These are phyloP conservation scores for Oryza meridionalis DNA, from an alignment of 176 grass and related monocot species.

Conservation along the genomic window DNA sequence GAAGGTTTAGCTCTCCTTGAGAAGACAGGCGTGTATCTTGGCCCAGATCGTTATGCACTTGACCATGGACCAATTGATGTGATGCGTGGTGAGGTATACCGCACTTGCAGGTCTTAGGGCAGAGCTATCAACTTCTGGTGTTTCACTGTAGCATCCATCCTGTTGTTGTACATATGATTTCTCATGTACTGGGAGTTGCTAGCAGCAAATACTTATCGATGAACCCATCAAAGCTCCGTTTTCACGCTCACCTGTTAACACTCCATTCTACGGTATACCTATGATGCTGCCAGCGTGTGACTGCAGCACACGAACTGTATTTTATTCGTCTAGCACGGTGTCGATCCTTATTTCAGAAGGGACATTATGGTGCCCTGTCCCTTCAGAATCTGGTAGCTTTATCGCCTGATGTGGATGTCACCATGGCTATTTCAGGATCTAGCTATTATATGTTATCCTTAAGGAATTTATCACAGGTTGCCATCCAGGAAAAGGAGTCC, in stretches of 20 bases:
- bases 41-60: conserved; percentile 74
- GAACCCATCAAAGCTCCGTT: neutral
- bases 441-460: conserved; percentile 40
- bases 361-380: conserved; percentile 37
- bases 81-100: conserved; percentile 89
- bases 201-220: neutral
- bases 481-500: conserved; percentile 8
- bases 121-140: neutral
- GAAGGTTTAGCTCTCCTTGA: conserved; percentile 68
- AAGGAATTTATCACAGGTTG: conserved; percentile 16
- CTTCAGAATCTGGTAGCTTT: conserved; percentile 40
- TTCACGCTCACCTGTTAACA: neutral
- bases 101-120: conserved; percentile 66
- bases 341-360: neutral
- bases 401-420: conserved; percentile 8
- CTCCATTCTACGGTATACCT: neutral
- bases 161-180: conserved; percentile 34
- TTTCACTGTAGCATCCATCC: neutral
- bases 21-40: conserved; percentile 78
- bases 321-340: neutral
- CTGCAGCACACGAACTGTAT: conserved; percentile 12
- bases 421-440: conserved; percentile 3
- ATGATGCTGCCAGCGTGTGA: neutral
- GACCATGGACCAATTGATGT: conserved; percentile 82
- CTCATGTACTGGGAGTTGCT: neutral